A percentile compares a stretch with the other conserved stretches of the same genome.
Evolutionary conservation across 2,329 filamentous ascomycete genomes (phyloP).

Genomic region (Cladophialophora carrionii): DNA sequence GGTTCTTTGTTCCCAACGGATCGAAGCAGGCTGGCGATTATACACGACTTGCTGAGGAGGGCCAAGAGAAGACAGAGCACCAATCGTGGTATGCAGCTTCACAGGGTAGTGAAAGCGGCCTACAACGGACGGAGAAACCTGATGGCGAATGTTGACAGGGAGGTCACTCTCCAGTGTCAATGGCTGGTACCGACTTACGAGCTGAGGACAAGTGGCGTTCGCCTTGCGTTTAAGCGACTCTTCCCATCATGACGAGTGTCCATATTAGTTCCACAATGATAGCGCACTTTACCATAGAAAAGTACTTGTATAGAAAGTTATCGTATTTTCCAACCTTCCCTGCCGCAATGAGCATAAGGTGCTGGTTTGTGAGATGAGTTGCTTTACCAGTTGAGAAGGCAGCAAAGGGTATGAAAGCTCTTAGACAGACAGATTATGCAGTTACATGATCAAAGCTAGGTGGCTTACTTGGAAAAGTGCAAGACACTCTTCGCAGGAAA

Average conservation of each 20-base stretch:
- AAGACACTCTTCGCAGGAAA: neutral
- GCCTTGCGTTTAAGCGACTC: neutral
- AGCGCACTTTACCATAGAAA: neutral
- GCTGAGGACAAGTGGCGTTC: neutral
- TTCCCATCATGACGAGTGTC: neutral
- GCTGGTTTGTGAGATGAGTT: neutral
- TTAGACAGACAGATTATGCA: neutral
- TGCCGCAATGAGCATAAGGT: neutral
- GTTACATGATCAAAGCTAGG: no score
- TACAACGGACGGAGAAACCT: slow-evolving; percentile 1
- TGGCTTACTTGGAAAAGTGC: neutral
- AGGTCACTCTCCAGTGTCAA: neutral
- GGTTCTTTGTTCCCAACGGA: slow-evolving; percentile 67
- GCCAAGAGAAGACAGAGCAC: slow-evolving; percentile 10
- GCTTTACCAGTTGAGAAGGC: neutral
- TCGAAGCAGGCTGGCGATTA: slow-evolving; percentile 61
- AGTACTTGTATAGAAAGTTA: neutral
- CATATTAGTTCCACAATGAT: neutral
- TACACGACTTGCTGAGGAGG: slow-evolving; percentile 18
- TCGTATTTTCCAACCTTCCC: neutral
- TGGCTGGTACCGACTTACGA: no score
- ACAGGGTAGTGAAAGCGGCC: slow-evolving; percentile 1
- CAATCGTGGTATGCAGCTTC: slow-evolving; percentile 5
- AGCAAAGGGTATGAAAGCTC: neutral
- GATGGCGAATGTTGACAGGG: neutral